Conservation (phyloP, 441 rosid species). For the Pelargonium myrrhifolium region DNA sequence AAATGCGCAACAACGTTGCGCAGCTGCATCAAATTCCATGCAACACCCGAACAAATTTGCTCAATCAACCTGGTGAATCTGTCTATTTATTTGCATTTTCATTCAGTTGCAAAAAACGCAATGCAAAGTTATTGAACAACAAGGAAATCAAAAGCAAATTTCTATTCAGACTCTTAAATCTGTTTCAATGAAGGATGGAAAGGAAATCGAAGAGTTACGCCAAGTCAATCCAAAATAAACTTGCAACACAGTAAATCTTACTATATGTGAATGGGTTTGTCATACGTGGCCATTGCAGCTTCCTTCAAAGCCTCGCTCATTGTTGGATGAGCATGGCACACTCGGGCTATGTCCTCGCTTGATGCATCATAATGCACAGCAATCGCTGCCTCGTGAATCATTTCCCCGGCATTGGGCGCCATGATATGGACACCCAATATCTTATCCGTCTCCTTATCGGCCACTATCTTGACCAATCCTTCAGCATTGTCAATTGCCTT, state of each 20-base stretch:
- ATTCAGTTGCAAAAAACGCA: no score
- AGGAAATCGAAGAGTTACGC: conserved; percentile 3
- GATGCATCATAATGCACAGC: conserved; percentile 82
- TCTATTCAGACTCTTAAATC: conserved; percentile 2
- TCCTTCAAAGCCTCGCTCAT: conserved; percentile 99
- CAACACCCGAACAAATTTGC: no score
- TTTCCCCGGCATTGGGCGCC: conserved; percentile 93
- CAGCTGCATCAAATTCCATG: no score
- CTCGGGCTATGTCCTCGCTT: conserved; percentile 93
- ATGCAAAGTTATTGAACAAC: no score
- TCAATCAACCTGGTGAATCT: no score
- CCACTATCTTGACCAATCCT: conserved; percentile 82
- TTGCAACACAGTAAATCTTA: conserved; percentile 18
- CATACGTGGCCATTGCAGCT: conserved; percentile 98
- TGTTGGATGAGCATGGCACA: conserved; percentile 98
- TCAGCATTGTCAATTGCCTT: conserved; percentile 93
- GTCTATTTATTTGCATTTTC: no score
- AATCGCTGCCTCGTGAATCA: conserved; percentile 87
- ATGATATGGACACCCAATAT: conserved; percentile 92
- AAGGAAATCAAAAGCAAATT: no score
- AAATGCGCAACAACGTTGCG: no score
- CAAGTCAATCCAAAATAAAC: conserved; percentile 15
- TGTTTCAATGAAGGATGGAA: neutral
- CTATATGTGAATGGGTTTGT: conserved; percentile 94
- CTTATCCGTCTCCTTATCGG: conserved; percentile 92